Evolutionary conservation across 2,329 filamentous ascomycete species (phyloP).

Genomic region (Diaporthe eres): DNA sequence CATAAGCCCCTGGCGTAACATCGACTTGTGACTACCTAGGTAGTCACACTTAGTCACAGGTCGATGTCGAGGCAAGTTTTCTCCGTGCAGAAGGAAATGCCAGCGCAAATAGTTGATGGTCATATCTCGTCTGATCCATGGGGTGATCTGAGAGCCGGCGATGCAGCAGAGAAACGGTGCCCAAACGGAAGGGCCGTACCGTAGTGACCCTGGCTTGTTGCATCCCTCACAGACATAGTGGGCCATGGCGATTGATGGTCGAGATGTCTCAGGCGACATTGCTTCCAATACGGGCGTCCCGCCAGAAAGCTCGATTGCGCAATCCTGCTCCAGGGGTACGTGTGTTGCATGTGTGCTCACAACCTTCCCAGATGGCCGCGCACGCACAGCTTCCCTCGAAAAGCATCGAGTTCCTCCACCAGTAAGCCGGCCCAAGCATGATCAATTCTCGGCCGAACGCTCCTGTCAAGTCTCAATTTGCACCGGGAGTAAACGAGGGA

Average conservation of each 20-base stretch:
- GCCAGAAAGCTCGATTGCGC: neutral
- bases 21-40: neutral
- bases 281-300: neutral
- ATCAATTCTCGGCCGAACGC: neutral
- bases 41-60: neutral
- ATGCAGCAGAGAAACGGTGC: neutral
- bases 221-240: no score
- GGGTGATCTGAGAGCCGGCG: neutral
- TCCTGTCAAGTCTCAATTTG: neutral
- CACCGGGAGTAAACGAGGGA: neutral
- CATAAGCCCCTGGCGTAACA: constrained; percentile 1
- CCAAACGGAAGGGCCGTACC: no score
- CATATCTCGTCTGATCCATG: neutral
- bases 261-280: neutral
- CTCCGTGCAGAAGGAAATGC: neutral
- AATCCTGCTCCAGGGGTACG: neutral
- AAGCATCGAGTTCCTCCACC: constrained; percentile 29
- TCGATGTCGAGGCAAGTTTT: neutral
- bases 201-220: no score
- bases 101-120: neutral
- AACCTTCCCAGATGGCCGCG: neutral
- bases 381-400: neutral
- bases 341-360: neutral
- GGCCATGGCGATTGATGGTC: no score
- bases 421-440: constrained; percentile 10